phyloP scores from a whole-genome alignment of 2,329 filamentous ascomycete species.

The Hypoxylon sp. region DNA sequence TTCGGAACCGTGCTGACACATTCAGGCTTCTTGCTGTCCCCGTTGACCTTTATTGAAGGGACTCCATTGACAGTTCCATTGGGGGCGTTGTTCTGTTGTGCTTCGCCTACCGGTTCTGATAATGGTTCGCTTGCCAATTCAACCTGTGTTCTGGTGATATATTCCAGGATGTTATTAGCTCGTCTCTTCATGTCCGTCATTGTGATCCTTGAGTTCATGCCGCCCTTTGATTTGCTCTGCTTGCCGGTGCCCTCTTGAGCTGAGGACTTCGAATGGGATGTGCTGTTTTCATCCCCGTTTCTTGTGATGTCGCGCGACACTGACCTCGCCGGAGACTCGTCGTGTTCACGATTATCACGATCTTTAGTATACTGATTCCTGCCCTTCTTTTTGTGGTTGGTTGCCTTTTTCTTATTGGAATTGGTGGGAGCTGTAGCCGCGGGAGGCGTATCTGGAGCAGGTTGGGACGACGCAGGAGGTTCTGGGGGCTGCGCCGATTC shows the following conservation, averaged over 20 bases:
- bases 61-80: slow-evolving; percentile 54
- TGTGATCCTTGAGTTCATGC: slow-evolving; percentile 77
- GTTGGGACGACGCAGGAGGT: slow-evolving; percentile 63
- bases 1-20: slow-evolving; percentile 39
- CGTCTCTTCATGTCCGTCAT: slow-evolving; percentile 91
- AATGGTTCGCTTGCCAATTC: slow-evolving; percentile 80
- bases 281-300: slow-evolving; percentile 63
- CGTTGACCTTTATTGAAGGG: slow-evolving; percentile 57
- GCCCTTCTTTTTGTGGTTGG: slow-evolving; percentile 74
- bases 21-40: slow-evolving; percentile 50
- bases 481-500: slow-evolving; percentile 57
- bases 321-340: slow-evolving; percentile 71
- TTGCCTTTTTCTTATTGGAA: slow-evolving; percentile 73
- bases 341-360: slow-evolving; percentile 69
- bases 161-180: slow-evolving; percentile 87
- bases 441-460: slow-evolving; percentile 65
- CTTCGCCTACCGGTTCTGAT: slow-evolving; percentile 58
- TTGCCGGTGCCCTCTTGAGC: slow-evolving; percentile 62
- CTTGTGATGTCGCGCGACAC: slow-evolving; percentile 63
- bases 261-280: slow-evolving; percentile 53
- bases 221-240: slow-evolving; percentile 68
- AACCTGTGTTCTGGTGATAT: slow-evolving; percentile 89
- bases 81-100: slow-evolving; percentile 60
- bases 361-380: slow-evolving; percentile 89
- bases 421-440: slow-evolving; percentile 58